phyloP scores from a whole-genome alignment of 73 alveolate genomes.

The Tetrahymena elliotti region DNA sequence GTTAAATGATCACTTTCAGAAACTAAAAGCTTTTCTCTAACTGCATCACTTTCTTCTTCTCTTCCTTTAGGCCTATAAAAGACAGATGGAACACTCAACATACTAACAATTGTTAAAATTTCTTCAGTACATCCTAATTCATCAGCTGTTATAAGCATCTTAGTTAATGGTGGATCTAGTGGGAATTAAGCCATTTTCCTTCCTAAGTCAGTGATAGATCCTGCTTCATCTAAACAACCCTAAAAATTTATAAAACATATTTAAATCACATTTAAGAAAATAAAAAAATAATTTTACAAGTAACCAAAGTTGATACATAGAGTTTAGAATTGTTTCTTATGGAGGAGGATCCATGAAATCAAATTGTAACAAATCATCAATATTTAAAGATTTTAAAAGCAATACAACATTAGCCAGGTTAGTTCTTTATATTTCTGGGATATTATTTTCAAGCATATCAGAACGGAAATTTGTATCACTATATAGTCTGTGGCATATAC shows the following conservation, averaged over 20 bases:
- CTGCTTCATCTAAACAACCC: conserved; percentile 98
- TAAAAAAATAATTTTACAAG: conserved; percentile 6
- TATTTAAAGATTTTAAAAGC: conserved; percentile 87
- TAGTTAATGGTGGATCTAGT: conserved; percentile 97
- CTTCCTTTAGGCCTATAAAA: conserved; percentile 98
- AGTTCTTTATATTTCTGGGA: conserved; percentile 99
- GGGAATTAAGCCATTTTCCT: conserved; percentile 99
- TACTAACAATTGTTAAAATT: conserved; percentile 95
- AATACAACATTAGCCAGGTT: conserved; percentile 99
- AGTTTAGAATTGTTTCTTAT: conserved; percentile 97
- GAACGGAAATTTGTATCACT: conserved; percentile 86
- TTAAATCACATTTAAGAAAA: not conserved
- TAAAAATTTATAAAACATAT: not conserved
- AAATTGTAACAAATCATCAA: conserved; percentile 93
- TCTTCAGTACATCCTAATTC: conserved; percentile 83
- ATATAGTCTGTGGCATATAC: conserved; percentile 92
- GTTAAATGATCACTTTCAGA: conserved; percentile 99
- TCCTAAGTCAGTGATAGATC: conserved; percentile 96
- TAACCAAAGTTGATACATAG: conserved; percentile 99
- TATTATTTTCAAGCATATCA: conserved; percentile 97
- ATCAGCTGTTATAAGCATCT: conserved; percentile 94
- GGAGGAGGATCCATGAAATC: conserved; percentile 99
- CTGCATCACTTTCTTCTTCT: conserved; percentile 98
- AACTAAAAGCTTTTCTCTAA: conserved; percentile 99
- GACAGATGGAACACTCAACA: conserved; percentile 97